Evolutionary conservation across 441 rosid genomes (phyloP), one percentile per base, ranked within the genome.

Genomic region (Corymbia citriodora): DNA sequence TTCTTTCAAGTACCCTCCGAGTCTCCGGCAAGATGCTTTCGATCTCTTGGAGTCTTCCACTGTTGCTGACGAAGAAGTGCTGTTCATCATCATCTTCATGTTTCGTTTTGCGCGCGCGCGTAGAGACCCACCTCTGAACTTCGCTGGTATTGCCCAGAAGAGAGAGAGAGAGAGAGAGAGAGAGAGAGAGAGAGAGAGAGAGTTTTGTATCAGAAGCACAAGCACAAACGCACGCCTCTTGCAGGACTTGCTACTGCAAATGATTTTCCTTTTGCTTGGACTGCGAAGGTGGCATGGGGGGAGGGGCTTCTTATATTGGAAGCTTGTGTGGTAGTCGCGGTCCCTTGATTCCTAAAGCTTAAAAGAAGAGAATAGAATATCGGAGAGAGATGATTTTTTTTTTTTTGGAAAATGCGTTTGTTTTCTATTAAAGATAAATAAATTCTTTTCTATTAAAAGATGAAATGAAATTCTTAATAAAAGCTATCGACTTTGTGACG

Each of bases 1-100:
- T 29, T 95, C 87, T 83, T 92, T 94, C 19, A 95, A 74, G 88
- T 94, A 94, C 55, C 97, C 94, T 89, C 95, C 95, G 82, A 94
- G 95, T 92, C 88, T 92, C 91, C 90, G 93, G 90, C 94, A 90
- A 81, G 96, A 92, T 8, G 93, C 59, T 93, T 92, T 95, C 83
- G 83, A 40, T 88, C 93, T 94, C 94, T 94, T 89, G 93, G 57
- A 54, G 50, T 55, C 90, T 92, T 88, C 90, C 92, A 90, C 90
- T 87, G 63, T 83, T 65, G 93, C 89, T 36, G 50, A 59, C 36
- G n/a, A 40, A 74, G 83, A n/a, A n/a, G 27, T 63, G 13, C 89
- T 91, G 68, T 5, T 68, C 88, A 87, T 92, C 91, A 70, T 91
- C 90, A 74, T 87, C 27, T 8, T 59, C 79, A 57, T 79, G 25